Base-by-base conservation (phyloP, 1,284 basidiomycete species). In the Sporisorium graminicola region DNA sequence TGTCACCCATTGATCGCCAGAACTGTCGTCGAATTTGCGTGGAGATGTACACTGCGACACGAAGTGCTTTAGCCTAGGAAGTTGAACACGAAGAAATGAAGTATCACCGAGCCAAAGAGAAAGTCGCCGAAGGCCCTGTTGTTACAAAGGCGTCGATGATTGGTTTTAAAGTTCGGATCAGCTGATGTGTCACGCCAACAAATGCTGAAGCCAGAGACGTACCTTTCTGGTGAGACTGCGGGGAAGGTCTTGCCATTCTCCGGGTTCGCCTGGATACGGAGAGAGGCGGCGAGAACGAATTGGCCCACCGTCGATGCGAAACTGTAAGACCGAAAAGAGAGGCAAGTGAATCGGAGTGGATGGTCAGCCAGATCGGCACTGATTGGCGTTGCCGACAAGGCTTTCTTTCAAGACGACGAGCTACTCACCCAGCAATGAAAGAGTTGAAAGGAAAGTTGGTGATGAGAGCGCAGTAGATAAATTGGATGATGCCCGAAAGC, bases 1-100 rank as follows among this genome's bases (percentile, higher is more conserved):
- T 58, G 56, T 58, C 53, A 60, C 27, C 35, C 35, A n/a, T 42
- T n/a, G 14, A n/a, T 18, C 18, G 16, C n/a, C 20, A 14, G 14
- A 40, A 40, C 16, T 33, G 26, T 12, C 1, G 18, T 33, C 49
- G n/a, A 16, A 20, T 9, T 4, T 24, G 29, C 10, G n/a, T 13
- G 20, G 31, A 29, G 13, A 24, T 35, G 47, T 20, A 22, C 26
- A 26, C 18, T 40, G 47, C 33, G 37, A 46, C 35, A 53, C 26
- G 8, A 16, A 18, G 4, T 20, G 37, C 22, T 37, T 58, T 72
- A 93, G 79, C 93, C 93, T 9, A 94, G 89, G 89, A 98, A 99
- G 88, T 98, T 98, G 90, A 92, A 98, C 61, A 97, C 95, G 86
- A 99, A 99, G 88, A 98, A 96, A 87, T 99, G 96, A 56, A 99